phyloP scores from a whole-genome alignment of 768 basidiomycete species.

The Hebeloma cylindrosporum region DNA sequence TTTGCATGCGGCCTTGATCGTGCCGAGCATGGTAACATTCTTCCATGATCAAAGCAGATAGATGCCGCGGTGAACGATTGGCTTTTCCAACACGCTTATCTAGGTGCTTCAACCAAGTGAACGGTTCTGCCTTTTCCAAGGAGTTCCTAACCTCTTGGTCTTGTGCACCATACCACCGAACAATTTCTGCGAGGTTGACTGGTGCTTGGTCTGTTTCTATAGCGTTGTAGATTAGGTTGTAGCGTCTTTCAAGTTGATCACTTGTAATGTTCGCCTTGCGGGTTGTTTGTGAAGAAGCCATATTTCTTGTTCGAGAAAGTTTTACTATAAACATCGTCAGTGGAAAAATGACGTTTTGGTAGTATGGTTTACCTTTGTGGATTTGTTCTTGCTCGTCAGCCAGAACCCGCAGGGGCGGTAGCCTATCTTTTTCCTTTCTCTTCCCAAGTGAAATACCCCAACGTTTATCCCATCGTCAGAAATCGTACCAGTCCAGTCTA shows the following conservation, averaged over 20 bases:
- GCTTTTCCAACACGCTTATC: conserved; percentile 41
- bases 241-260: conserved; percentile 67
- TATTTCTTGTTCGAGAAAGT: conserved; percentile 50
- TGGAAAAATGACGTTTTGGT: background rate
- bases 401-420: conserved; percentile 41
- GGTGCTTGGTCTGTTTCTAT: conserved; percentile 29
- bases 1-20: conserved; percentile 35
- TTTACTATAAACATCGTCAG: conserved; percentile 44
- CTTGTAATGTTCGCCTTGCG: conserved; percentile 64
- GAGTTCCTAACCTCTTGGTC: conserved; percentile 46
- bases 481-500: conserved; percentile 70
- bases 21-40: conserved; percentile 53
- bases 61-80: conserved; percentile 53
- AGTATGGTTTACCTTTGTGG: conserved; percentile 48
- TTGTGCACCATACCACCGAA: conserved; percentile 61
- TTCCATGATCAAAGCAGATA: conserved; percentile 70
- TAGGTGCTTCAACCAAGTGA: conserved; percentile 73
- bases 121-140: conserved; percentile 65
- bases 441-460: conserved; percentile 63
- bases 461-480: conserved; percentile 62
- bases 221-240: conserved; percentile 49
- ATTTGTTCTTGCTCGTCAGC: conserved; percentile 60
- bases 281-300: conserved; percentile 51
- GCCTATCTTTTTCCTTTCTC: conserved; percentile 55
- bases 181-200: conserved; percentile 50